Percentiles rank a stretch among this genome's conserved stretches.
Evolutionary conservation across 805 yeast species (phyloP).

Genomic region (Wickerhamomyces strasburgensis): DNA sequence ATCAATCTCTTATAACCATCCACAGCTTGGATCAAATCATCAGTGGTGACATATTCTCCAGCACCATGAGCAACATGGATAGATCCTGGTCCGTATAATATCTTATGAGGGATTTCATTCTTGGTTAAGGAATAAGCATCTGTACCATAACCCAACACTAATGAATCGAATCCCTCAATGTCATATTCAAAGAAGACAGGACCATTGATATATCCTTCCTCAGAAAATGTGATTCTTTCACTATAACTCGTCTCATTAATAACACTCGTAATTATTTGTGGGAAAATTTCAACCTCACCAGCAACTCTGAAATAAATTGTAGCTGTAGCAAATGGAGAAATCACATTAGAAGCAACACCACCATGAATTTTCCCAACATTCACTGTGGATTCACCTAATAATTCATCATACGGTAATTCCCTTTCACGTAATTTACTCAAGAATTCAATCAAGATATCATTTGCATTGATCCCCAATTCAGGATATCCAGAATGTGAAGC

Average conservation of each 20-base stretch:
- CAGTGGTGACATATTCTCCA: conserved; percentile 42
- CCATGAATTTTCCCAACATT: conserved; percentile 52
- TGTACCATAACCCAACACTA: conserved; percentile 44
- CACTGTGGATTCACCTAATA: conserved; percentile 53
- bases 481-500: conserved; percentile 68
- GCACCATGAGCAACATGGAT: conserved; percentile 58
- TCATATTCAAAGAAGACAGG: conserved; percentile 49
- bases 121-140: conserved; percentile 40
- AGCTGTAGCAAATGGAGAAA: conserved; percentile 52
- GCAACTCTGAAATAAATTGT: conserved; percentile 46
- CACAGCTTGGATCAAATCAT: conserved; percentile 43
- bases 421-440: conserved; percentile 37
- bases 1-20: conserved; percentile 42
- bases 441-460: conserved; percentile 45
- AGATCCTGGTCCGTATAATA: conserved; percentile 60
- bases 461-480: conserved; percentile 56
- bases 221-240: conserved; percentile 17
- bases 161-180: conserved; percentile 55
- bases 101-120: conserved; percentile 29
- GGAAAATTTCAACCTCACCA: conserved; percentile 34
- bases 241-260: conserved; percentile 16
- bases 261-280: conserved; percentile 30
- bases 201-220: conserved; percentile 13
- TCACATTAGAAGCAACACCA: conserved; percentile 62
- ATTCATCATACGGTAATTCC: conserved; percentile 42